Base-by-base conservation (phyloP, 352 stramenopile genomes). In the Phytophthora sp. region DNA sequence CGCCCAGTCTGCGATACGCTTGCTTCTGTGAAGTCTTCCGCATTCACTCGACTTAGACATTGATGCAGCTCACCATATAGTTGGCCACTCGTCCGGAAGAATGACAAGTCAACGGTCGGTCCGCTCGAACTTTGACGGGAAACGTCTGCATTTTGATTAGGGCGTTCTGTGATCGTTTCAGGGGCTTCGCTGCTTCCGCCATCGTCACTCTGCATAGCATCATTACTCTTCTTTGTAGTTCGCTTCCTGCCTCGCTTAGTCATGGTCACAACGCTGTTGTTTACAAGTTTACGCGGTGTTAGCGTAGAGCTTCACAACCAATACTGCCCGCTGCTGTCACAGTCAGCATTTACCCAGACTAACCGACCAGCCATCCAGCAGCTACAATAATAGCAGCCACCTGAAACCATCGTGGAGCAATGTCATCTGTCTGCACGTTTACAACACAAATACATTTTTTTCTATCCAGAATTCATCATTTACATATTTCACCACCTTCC, bases 31-130 rank as follows among this genome's bases (percentile, higher is more conserved):
- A 79, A 82, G 2, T 35, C 46, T 24, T 78, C 66, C 7, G 10
- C 42, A 31, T 41, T 48, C 5, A 58, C 23, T 1, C 48, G 34
- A 38, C 51, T 58, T 13, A 66, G 38, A 13, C 31, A 43, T 13
- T 70, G 53, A 30, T 91, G 82, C 3, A 89, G 64, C 17, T 88
- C 58, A 21, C 66, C 72, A 32, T 84, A 70, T 6, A 90, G 55
- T 30, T 71, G 70, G 15, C 30, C 41, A 59, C 53, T 74, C 3
- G 37, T 41, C 7, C 65, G 48, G 17, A 66, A 74, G 27, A 74
- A 69, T n/a, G 48, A 37, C 37, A 70, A 32, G 35, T 70, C 53
- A 21, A 70, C 54, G 10, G 9, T 43, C 1, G 45, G 32, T 13
- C 28, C 46, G 13, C 17, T 9, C n/a, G 39, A 49, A 35, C 12